Base-by-base conservation (phyloP, 441 rosid species). In the Populus hybrid region DNA sequence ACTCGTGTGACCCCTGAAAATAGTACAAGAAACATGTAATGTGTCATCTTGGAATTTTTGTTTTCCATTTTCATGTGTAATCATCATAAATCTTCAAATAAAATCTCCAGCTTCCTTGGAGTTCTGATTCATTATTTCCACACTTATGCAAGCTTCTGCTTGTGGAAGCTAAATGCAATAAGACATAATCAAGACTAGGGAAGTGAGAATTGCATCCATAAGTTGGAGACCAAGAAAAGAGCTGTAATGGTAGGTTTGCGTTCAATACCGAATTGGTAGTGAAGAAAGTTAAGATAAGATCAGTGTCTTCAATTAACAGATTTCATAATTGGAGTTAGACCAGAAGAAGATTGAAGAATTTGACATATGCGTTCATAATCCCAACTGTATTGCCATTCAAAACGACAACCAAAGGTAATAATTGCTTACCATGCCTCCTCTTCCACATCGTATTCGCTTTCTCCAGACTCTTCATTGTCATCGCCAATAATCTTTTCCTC, bases 1-100 rank as follows among this genome's bases (percentile, higher is more conserved):
- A 71, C 79, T 87, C 90, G 11, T 74, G 75, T 69, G 88, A 83
- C 34, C 50, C 82, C 93, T 89, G 87, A 70, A 84, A 72, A 77
- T 18, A 69, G 23, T 61, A 50, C 23, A 61, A 70, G 16, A 61
- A 67, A 70, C 75, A 77, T 30, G 66, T 32, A 73, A 79, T 24
- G 34, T 46, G 61, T 67, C 30, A 30, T n/a, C 34, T 61, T 26
- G 36, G 21, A 66, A 4, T 63, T 65, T n/a, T 1, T 26, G 64
- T 23, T 3, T 20, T 24, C 11, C 42, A 8, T 38, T 38, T 38
- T 38, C 42, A 38, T 38, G 42, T 38, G 42, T 38, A 8, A 38
- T 38, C 42, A 38, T 38, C 42, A 38, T 67, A 9, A 10, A 50
- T 67, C 40, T 26, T 38, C 61, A 67, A 67, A 21, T 24, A 24